Evolutionary conservation across 2,329 filamentous ascomycete species (phyloP).

Genomic region (Claviceps digitariae): DNA sequence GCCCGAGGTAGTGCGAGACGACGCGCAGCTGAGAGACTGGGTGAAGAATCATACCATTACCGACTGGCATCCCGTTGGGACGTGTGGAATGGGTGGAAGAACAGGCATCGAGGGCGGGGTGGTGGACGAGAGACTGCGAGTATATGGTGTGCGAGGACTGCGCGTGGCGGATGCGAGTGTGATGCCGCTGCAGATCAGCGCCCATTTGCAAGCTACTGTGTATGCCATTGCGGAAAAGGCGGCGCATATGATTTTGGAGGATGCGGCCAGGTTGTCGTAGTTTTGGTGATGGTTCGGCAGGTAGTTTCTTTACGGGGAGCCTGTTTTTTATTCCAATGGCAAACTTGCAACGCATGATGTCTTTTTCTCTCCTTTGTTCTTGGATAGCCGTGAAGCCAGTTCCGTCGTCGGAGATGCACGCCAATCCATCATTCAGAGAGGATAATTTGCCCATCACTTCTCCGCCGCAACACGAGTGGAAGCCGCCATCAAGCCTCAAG

Average conservation of each 20-base stretch:
- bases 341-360: no score
- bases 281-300: no score
- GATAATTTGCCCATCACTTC: no score
- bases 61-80: constrained; percentile 27
- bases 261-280: constrained; percentile 3
- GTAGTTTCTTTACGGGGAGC: no score
- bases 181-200: constrained; percentile 15
- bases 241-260: constrained; percentile 16
- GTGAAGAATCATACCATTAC: constrained; percentile 17
- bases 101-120: constrained; percentile 17
- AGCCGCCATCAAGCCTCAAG: no score
- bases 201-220: constrained; percentile 15
- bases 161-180: constrained; percentile 14
- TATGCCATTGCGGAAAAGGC: constrained; percentile 21
- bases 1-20: constrained; percentile 8
- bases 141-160: constrained; percentile 13
- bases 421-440: no score
- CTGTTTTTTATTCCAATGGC: no score
- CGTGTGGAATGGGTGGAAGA: constrained; percentile 19
- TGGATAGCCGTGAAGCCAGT: no score
- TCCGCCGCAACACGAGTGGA: no score
- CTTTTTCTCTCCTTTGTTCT: no score
- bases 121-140: constrained; percentile 13
- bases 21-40: constrained; percentile 12
- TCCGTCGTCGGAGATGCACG: no score